Percentiles rank a stretch among this genome's conserved stretches.
These are phyloP conservation scores for Zizania palustris DNA, from an alignment of 202 grass and related monocot genomes.

Conservation along the genomic window DNA sequence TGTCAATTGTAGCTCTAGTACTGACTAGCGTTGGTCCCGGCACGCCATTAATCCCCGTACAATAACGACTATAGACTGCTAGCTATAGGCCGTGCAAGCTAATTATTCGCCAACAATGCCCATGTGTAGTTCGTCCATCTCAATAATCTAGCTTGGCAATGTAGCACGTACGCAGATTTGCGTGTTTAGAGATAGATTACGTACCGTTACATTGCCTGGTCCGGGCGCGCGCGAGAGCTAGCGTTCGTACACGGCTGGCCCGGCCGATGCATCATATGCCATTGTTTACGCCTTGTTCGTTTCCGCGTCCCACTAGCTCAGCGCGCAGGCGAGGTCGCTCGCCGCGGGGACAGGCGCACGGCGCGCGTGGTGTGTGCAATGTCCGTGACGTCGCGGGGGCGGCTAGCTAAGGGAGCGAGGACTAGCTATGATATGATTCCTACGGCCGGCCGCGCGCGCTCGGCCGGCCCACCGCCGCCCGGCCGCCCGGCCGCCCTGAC, in stretches of 20 bases:
- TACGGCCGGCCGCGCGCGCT: constrained; percentile 10
- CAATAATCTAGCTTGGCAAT: constrained; percentile 29
- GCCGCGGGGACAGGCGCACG: constrained; percentile 42
- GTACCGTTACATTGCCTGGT: neutral
- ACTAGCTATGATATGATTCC: neutral
- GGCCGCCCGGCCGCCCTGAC: constrained; percentile 26
- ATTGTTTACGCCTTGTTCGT: constrained; percentile 15
- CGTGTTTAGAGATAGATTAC: neutral
- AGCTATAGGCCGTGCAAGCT: neutral
- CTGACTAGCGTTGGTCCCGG: neutral
- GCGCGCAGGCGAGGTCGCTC: constrained; percentile 22
- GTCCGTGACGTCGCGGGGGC: constrained; percentile 34
- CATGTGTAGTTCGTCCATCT: constrained; percentile 8
- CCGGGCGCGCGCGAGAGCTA: neutral
- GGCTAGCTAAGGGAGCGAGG: neutral
- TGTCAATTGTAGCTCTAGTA: neutral
- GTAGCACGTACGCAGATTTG: neutral
- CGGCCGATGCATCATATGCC: neutral
- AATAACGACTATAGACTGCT: neutral
- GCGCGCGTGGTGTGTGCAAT: constrained; percentile 29
- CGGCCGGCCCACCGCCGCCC: constrained; percentile 11
- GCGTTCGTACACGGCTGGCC: neutral
- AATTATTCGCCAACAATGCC: constrained; percentile 27
- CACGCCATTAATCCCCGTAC: constrained; percentile 13
- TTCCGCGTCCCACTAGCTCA: constrained; percentile 18